Conservation (phyloP, 2,329 filamentous ascomycete species). For the Xylaria sp. region DNA sequence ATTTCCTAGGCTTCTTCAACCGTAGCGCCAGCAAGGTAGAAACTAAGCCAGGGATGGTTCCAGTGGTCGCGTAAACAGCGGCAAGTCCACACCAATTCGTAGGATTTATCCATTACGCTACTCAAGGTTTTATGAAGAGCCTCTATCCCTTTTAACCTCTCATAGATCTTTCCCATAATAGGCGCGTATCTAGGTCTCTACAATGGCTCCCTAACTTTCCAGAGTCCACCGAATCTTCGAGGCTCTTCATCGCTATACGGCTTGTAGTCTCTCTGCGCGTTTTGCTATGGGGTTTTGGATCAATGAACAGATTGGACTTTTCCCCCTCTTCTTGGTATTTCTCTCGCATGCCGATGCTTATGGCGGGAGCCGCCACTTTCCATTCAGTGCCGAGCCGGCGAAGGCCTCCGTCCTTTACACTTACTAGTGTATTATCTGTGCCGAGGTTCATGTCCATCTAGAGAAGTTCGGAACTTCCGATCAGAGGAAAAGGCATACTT, state of each 20-base stretch:
- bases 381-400: not conserved
- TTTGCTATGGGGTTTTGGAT: not conserved
- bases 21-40: constrained; percentile 23
- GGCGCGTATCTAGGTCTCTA: not conserved
- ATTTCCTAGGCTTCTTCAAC: constrained; percentile 27
- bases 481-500: too few relatives aligned
- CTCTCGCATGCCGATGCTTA: too few relatives aligned
- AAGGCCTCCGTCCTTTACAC: too few relatives aligned
- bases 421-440: too few relatives aligned
- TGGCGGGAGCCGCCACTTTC: not conserved
- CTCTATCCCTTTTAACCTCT: constrained; percentile 1
- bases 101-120: constrained; percentile 12
- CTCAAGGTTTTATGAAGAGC: not conserved
- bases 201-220: not conserved
- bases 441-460: too few relatives aligned
- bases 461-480: too few relatives aligned
- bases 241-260: constrained; percentile 17
- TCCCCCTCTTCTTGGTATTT: not conserved
- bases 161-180: not conserved
- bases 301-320: not conserved
- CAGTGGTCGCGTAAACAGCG: constrained; percentile 3
- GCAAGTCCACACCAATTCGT: constrained; percentile 9
- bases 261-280: constrained; percentile 10
- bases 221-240: not conserved
- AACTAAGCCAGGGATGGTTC: constrained; percentile 31